Conservation (phyloP, 208 protist species). For the Acanthamoeba lenticulata region DNA sequence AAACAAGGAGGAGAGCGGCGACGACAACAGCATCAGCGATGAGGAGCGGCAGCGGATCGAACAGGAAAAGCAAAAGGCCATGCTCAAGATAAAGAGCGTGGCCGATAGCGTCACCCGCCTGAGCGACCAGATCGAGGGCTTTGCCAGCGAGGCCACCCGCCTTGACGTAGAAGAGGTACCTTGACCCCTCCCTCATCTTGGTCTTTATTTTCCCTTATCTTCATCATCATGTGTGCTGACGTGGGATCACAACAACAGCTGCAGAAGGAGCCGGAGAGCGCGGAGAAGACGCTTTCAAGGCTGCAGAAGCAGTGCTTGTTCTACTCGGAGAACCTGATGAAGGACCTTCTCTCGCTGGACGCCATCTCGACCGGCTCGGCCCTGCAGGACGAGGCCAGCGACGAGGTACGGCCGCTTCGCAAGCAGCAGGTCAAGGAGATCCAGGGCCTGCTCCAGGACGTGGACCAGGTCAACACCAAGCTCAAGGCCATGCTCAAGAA, state of each 20-base stretch:
- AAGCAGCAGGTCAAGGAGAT: conserved; percentile 28
- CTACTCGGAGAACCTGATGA: conserved; percentile 32
- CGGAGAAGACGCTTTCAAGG: background rate
- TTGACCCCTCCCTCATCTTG: no score
- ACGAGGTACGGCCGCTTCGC: background rate
- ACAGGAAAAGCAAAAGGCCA: background rate
- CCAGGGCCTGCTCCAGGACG: conserved; percentile 6
- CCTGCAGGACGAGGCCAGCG: background rate
- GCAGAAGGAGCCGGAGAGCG: background rate
- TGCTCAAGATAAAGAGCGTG: conserved; percentile 11
- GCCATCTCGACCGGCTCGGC: background rate
- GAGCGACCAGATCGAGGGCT: background rate
- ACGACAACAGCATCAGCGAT: no score
- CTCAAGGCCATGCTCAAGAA: conserved; percentile 11
- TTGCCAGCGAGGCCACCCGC: background rate
- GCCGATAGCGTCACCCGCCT: background rate
- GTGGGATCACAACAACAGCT: no score
- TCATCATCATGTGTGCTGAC: no score
- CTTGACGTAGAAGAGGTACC: background rate
- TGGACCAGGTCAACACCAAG: background rate
- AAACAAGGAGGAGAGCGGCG: background rate
- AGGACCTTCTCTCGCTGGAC: conserved; percentile 24
- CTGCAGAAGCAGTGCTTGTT: conserved; percentile 18
- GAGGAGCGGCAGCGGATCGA: background rate
- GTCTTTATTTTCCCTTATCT: background rate